Evolutionary conservation across 2,329 filamentous ascomycete genomes (phyloP).

Genomic region (Ophiostoma tasmaniense): DNA sequence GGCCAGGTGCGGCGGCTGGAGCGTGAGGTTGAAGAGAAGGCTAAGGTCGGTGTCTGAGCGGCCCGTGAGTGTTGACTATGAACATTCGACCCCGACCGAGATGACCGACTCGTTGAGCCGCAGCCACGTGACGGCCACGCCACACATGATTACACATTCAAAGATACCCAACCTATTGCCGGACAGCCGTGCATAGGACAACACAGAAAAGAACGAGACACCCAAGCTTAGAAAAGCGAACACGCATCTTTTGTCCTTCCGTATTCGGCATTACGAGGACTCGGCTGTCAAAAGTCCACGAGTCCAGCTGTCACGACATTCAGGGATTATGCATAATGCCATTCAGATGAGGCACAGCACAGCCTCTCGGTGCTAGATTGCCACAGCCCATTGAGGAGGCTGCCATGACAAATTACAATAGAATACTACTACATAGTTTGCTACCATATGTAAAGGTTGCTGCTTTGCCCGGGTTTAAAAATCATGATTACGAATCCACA

Average conservation of each 20-base stretch:
- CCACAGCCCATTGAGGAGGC: not conserved
- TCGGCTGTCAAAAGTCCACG: not conserved
- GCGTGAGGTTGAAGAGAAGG: not conserved
- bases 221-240: no score
- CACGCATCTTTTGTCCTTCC: not conserved
- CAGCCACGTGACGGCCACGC: not conserved
- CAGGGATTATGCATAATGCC: not conserved
- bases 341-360: not conserved
- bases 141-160: not conserved
- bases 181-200: not conserved
- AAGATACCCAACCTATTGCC: not conserved
- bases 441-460: not conserved
- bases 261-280: not conserved
- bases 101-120: not conserved
- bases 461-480: not conserved
- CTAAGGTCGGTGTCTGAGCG: not conserved
- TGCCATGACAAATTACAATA: not conserved
- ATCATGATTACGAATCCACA: not conserved
- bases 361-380: not conserved
- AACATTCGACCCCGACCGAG: not conserved
- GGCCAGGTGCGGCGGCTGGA: slow-evolving; percentile 56
- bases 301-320: not conserved
- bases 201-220: no score
- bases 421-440: not conserved
- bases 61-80: not conserved